Conservation (phyloP, 2,329 filamentous ascomycete species). For the Colletotrichum chlorophyti region DNA sequence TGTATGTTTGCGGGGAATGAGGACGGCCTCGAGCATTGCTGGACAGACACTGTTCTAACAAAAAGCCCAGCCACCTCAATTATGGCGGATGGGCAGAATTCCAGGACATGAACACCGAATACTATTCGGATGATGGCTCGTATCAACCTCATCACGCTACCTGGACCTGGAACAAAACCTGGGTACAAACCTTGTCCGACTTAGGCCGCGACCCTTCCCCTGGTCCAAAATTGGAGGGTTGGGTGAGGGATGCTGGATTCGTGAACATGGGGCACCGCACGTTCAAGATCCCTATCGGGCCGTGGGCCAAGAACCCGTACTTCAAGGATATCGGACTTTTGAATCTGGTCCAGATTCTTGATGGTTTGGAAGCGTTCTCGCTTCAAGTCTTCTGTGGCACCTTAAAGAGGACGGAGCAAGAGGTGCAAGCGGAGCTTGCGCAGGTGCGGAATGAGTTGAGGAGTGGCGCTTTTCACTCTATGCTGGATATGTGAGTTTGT, state of each 20-base stretch:
- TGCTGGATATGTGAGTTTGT: constrained; percentile 32
- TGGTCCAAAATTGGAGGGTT: too few species aligned
- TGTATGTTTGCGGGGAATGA: too few species aligned
- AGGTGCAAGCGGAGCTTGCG: constrained; percentile 37
- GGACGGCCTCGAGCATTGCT: too few species aligned
- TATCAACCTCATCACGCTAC: constrained; percentile 19
- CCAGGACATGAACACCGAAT: constrained; percentile 31
- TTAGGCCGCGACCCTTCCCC: too few species aligned
- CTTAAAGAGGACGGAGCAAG: constrained; percentile 36
- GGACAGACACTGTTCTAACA: too few species aligned
- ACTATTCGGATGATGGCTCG: constrained; percentile 33
- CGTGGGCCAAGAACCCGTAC: constrained; percentile 35
- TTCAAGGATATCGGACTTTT: constrained; percentile 29
- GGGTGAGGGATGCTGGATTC: constrained; percentile 43
- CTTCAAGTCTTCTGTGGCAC: constrained; percentile 37
- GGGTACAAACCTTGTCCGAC: too few species aligned
- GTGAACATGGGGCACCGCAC: constrained; percentile 36
- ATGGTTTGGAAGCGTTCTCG: constrained; percentile 34
- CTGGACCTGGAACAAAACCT: constrained; percentile 27
- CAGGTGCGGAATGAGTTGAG: constrained; percentile 38
- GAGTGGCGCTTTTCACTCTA: constrained; percentile 34
- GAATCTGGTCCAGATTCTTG: constrained; percentile 28
- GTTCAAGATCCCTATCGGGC: constrained; percentile 44
- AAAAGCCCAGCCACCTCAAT: constrained; percentile 41
- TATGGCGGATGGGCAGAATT: constrained; percentile 42